These are phyloP conservation scores for Xenoacremonium recifei DNA, from an alignment of 2,329 filamentous ascomycete species.

Conservation along the genomic window DNA sequence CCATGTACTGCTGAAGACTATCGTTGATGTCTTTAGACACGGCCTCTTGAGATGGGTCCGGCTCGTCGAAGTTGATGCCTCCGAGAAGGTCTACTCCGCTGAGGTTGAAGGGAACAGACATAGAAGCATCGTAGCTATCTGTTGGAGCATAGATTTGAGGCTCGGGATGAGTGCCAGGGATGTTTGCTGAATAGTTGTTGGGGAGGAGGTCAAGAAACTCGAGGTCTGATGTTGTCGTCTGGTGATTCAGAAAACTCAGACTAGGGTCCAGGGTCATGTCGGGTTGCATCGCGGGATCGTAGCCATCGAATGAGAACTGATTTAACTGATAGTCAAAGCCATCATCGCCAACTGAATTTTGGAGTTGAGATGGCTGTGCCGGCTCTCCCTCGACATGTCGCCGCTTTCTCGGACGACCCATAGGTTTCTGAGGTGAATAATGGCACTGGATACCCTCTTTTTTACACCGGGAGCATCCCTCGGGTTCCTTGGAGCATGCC, in stretches of 20 bases:
- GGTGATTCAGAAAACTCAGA: slow-evolving; percentile 35
- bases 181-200: slow-evolving; percentile 18
- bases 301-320: neutral
- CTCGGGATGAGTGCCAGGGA: slow-evolving; percentile 9
- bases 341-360: slow-evolving; percentile 2
- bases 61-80: slow-evolving; percentile 32
- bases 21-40: slow-evolving; percentile 30
- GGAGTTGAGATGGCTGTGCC: neutral
- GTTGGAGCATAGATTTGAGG: slow-evolving; percentile 14
- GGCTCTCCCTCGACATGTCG: slow-evolving; percentile 38
- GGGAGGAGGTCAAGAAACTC: slow-evolving; percentile 39
- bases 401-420: slow-evolving; percentile 64
- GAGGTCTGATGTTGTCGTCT: slow-evolving; percentile 24
- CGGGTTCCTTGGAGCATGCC: slow-evolving; percentile 61
- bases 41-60: slow-evolving; percentile 21
- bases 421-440: slow-evolving; percentile 64
- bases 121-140: slow-evolving; percentile 4
- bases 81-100: slow-evolving; percentile 29
- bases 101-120: slow-evolving; percentile 15
- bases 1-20: slow-evolving; percentile 25
- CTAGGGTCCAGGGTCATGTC: slow-evolving; percentile 27
- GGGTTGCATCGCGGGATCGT: slow-evolving; percentile 8
- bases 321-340: neutral
- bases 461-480: slow-evolving; percentile 58
- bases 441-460: slow-evolving; percentile 56